Conservation (phyloP, 148 eudicot species). For the Diospyros kaki region DNA sequence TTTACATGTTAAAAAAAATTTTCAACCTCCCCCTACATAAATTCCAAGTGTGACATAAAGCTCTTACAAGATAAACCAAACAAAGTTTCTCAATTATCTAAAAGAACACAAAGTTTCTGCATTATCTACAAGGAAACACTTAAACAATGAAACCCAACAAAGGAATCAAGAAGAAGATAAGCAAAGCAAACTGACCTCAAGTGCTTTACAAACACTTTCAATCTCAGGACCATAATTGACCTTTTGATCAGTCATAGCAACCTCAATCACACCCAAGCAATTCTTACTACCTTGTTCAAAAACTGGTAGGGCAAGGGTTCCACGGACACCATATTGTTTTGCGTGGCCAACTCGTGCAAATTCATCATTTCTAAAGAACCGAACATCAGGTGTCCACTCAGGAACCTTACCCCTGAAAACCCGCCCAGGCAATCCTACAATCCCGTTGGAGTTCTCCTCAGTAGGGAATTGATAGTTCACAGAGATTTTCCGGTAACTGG, state of each 20-base stretch:
- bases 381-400: conserved; percentile 96
- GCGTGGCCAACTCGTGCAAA: conserved; percentile 79
- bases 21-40: too few species aligned
- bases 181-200: conserved; percentile 45
- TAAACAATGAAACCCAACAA: not conserved
- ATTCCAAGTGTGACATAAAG: too few species aligned
- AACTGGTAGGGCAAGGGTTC: conserved; percentile 79
- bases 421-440: conserved; percentile 70
- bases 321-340: conserved; percentile 68
- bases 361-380: conserved; percentile 68
- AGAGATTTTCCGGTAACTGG: conserved; percentile 60
- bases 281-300: conserved; percentile 77
- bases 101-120: too few species aligned
- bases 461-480: conserved; percentile 64
- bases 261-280: conserved; percentile 90
- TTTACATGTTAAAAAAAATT: too few species aligned
- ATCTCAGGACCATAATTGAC: conserved; percentile 70
- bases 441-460: conserved; percentile 44
- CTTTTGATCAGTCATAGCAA: conserved; percentile 74
- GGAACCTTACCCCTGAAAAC: conserved; percentile 78
- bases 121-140: too few species aligned
- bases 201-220: conserved; percentile 82
- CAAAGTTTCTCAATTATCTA: too few species aligned
- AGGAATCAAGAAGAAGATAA: not conserved
- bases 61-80: too few species aligned